These are phyloP conservation scores for Sclerotinia minor DNA, from an alignment of 2,329 filamentous ascomycete species.

Conservation along the genomic window DNA sequence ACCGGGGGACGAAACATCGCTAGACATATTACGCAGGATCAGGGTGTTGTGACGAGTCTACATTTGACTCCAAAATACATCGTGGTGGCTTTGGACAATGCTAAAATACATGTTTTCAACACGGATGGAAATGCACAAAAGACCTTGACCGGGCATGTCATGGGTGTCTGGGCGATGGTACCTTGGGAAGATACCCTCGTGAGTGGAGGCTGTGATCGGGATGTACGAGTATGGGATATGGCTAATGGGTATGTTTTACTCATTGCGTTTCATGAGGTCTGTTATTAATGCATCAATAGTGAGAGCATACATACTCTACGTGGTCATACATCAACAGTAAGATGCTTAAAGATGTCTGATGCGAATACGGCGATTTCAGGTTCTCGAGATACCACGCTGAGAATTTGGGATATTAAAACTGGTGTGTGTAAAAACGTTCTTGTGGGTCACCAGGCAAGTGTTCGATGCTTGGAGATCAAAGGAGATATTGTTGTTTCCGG, in stretches of 20 bases:
- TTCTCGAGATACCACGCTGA: conserved; percentile 88
- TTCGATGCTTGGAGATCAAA: conserved; percentile 92
- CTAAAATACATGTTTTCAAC: conserved; percentile 97
- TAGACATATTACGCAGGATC: conserved; percentile 90
- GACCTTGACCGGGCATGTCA: conserved; percentile 91
- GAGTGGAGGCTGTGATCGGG: conserved; percentile 92
- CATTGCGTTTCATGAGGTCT: conserved; percentile 37
- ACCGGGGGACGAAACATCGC: conserved; percentile 83
- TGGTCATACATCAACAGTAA: conserved; percentile 93
- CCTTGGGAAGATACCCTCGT: conserved; percentile 95
- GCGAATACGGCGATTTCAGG: conserved; percentile 92
- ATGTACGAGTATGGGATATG: conserved; percentile 96
- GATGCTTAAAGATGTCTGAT: conserved; percentile 97
- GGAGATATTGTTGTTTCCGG: conserved; percentile 97
- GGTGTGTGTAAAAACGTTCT: conserved; percentile 89
- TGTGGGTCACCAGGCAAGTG: conserved; percentile 92
- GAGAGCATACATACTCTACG: conserved; percentile 78
- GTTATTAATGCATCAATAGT: conserved; percentile 46
- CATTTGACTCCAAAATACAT: conserved; percentile 96
- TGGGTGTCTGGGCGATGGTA: conserved; percentile 99
- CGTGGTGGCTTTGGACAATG: conserved; percentile 94
- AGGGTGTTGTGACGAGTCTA: conserved; percentile 92
- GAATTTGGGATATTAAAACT: conserved; percentile 90
- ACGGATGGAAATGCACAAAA: conserved; percentile 84
- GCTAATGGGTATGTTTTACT: conserved; percentile 71